Base-by-base conservation (phyloP, 2,329 filamentous ascomycete species). In the Stachybotrys chlorohalonatus region DNA sequence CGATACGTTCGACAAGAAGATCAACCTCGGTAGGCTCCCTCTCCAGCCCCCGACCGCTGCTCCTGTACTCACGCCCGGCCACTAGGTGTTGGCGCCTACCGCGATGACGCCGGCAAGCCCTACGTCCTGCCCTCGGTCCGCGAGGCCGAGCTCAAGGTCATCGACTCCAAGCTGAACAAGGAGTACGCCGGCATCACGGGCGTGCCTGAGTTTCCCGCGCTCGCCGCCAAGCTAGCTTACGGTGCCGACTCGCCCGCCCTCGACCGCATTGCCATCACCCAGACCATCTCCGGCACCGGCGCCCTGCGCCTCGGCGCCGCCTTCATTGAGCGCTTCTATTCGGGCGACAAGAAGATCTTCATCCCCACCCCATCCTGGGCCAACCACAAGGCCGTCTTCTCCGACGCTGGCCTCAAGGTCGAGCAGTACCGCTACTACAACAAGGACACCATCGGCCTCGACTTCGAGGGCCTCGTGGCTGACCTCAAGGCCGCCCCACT, bases 371-470 rank as follows among this genome's bases (percentile, higher is more conserved):
- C 94, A 53, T 95, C 90, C 65, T 99, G 94, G 94, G 94, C 93
- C 66, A 97, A 99, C 83, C 94, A 99, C 81, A 89, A 84, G 70
- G 92, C 93, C 60, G 89, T 99, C 73, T 97, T 99, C 85, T 86
- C 83, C 75, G 92, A 97, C 75, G 88, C 90, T 36, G 90, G 92
- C 55, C 83, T 99, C 61, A 82, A 89, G 75, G 91, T 97, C 59
- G 85, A 92, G 77, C 90, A 92, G 78, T 99, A 99, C 83, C 83
- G 90, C 66, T 99, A 99, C 85, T 99, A 97, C 81, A 90, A 97
- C 85, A 95, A 95, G 82, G 86, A 96, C 71, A 97, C 93, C 68
- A 97, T 96, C 70, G 92, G 92, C 55, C 87, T 99, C 61, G 94
- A 99, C 81, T 97, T 96, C 68, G 90, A 95, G 63, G 94, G 94